Conservation (phyloP, 345 rosid species). For the Gossypium turneri region DNA sequence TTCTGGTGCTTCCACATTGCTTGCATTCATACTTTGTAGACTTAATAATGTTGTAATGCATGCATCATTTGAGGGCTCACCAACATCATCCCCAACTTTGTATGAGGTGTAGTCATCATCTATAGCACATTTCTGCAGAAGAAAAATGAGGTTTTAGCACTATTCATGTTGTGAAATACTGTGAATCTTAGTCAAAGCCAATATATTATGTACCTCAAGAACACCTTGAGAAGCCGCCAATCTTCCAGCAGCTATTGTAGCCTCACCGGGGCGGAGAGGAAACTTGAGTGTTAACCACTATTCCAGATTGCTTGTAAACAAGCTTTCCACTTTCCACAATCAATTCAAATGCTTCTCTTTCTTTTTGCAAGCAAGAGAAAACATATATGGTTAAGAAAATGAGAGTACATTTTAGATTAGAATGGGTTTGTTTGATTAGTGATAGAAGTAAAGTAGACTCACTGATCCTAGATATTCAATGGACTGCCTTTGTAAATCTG, state of each 20-base stretch:
- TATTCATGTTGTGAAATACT: not conserved
- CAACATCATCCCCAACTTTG: conserved; percentile 18
- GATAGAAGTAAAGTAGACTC: conserved; percentile 14
- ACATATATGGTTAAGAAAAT: not conserved
- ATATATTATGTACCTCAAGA: conserved; percentile 37
- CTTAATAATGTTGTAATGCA: not conserved
- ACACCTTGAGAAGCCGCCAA: conserved; percentile 50
- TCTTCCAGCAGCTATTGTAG: conserved; percentile 65
- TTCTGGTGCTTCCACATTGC: conserved; percentile 31
- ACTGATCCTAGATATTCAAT: conserved; percentile 69
- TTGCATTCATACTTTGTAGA: conserved; percentile 13
- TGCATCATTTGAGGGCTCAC: not conserved
- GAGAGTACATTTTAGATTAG: not conserved
- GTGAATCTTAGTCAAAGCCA: too few species aligned
- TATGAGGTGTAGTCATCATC: conserved; percentile 48
- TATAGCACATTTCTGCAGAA: conserved; percentile 42
- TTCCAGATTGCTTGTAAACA: conserved; percentile 40
- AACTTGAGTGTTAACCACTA: conserved; percentile 63
- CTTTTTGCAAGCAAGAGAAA: conserved; percentile 37
- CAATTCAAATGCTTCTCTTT: conserved; percentile 61
- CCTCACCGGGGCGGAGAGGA: conserved; percentile 50
- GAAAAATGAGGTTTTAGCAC: not conserved
- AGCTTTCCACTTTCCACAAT: conserved; percentile 52
- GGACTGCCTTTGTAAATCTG: conserved; percentile 48
- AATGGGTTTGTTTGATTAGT: too few species aligned